Evolutionary conservation across 352 stramenopile species (phyloP).

Genomic region (Phytophthora tubulina): DNA sequence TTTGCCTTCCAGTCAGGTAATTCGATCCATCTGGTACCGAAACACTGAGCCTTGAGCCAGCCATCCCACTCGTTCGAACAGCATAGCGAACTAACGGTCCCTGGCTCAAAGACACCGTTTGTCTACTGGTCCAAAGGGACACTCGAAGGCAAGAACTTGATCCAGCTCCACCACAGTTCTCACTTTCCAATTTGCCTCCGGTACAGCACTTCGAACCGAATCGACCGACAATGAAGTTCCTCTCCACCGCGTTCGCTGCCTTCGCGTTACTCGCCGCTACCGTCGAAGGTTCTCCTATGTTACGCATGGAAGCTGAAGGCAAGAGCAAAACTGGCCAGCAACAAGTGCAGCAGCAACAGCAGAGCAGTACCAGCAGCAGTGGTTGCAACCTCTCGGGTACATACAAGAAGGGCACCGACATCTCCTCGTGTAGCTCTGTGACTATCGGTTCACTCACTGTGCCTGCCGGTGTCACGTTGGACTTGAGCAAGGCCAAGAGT

Average conservation of each 20-base stretch:
- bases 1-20: neutral
- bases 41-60: neutral
- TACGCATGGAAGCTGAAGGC: slow-evolving; percentile 11
- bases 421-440: slow-evolving; percentile 32
- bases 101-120: slow-evolving; percentile 19
- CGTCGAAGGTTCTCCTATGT: slow-evolving; percentile 22
- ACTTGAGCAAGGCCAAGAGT: slow-evolving; percentile 38
- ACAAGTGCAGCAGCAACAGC: slow-evolving; percentile 20
- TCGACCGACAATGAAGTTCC: slow-evolving; percentile 7
- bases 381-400: slow-evolving; percentile 26
- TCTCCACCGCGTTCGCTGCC: slow-evolving; percentile 4
- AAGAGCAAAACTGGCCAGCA: slow-evolving; percentile 15
- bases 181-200: slow-evolving; percentile 30
- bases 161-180: neutral
- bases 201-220: neutral
- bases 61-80: slow-evolving; percentile 20
- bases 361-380: slow-evolving; percentile 9
- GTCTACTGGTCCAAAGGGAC: neutral
- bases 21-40: neutral
- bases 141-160: neutral
- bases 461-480: slow-evolving; percentile 44
- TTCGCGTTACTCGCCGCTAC: slow-evolving; percentile 16
- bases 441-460: slow-evolving; percentile 34
- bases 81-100: slow-evolving; percentile 20
- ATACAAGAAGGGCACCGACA: slow-evolving; percentile 30